Base-by-base conservation (phyloP, 768 basidiomycete genomes). In the Mycena filopes region DNA sequence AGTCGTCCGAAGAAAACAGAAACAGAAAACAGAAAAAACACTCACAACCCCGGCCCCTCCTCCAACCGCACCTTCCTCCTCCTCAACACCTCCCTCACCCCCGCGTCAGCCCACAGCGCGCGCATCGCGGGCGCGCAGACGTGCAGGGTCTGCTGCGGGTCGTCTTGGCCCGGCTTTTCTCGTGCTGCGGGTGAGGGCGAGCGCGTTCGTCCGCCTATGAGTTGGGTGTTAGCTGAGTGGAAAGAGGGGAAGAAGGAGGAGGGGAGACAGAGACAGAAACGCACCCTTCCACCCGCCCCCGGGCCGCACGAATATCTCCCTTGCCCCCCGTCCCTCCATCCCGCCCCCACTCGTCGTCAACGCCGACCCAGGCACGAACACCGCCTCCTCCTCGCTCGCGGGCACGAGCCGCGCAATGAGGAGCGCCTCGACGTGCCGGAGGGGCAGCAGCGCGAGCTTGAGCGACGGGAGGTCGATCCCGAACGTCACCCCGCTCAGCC, bases 11-110 rank as follows among this genome's bases (percentile, higher is more conserved):
- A 7, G 16, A 60, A 49, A 36, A 15, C 20, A 31, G 36, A 3
- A 13, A 28, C 3, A 50, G 36, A 28, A 26, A n/a, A 21, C 25
- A 38, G 31, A 4, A 1, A 41, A 36, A 36, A 26, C 7, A 86
- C 90, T 75, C 70, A 93, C 91, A 93, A 94, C 40, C 91, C 91
- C 65, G 89, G 87, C 68, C 82, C 81, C 71, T 94, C 91, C 72
- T 93, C 89, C 20, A 92, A 72, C 55, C 89, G 76, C 51, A 93
- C 84, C 72, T 87, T 89, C 69, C 87, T 82, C 38, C 82, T 73
- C 15, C 79, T 76, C 70, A 93, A 76, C 29, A 91, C 76, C 29
- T 82, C 82, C 55, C 83, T 78, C n/a, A 93, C 81, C 9, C 80
- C 77, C 0, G 84, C 81, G 68, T 93, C 91, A 48, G 79, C 74